Percentiles rank a stretch among this genome's conserved stretches.
These are phyloP conservation scores for Penicillium brevicompactum DNA, from an alignment of 2,329 filamentous ascomycete species.

Conservation along the genomic window DNA sequence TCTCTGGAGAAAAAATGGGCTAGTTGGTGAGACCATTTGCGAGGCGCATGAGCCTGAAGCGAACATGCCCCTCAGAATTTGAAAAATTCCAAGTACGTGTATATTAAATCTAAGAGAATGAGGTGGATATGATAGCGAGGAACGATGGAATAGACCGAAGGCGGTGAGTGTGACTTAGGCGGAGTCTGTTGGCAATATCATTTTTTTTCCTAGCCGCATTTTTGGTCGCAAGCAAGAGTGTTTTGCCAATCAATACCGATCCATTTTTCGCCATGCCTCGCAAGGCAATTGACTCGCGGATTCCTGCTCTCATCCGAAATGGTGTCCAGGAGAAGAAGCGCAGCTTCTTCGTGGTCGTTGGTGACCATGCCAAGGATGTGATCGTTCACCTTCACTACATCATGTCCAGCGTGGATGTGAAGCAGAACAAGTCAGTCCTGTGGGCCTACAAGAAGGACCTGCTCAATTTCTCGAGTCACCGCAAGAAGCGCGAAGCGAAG, in stretches of 20 bases:
- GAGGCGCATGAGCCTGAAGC: no score
- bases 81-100: no score
- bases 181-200: conserved; percentile 32
- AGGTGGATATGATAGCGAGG: no score
- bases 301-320: conserved; percentile 89
- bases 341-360: conserved; percentile 96
- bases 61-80: no score
- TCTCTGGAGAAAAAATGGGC: no score
- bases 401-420: conserved; percentile 84
- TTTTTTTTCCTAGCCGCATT: conserved; percentile 27
- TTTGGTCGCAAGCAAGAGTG: conserved; percentile 9
- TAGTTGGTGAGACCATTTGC: no score
- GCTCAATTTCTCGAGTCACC: conserved; percentile 90
- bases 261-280: conserved; percentile 38
- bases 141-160: background rate
- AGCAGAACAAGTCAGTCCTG: conserved; percentile 92
- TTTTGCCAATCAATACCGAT: conserved; percentile 10
- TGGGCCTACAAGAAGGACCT: conserved; percentile 99
- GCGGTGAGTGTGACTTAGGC: conserved; percentile 30
- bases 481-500: conserved; percentile 96
- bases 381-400: conserved; percentile 96
- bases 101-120: no score
- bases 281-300: conserved; percentile 76
- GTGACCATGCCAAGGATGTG: conserved; percentile 91
- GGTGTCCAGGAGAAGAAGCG: conserved; percentile 91